These are phyloP conservation scores for Backusella tarrabulga DNA, from an alignment of 192 early-diverging fungal species.

Conservation along the genomic window DNA sequence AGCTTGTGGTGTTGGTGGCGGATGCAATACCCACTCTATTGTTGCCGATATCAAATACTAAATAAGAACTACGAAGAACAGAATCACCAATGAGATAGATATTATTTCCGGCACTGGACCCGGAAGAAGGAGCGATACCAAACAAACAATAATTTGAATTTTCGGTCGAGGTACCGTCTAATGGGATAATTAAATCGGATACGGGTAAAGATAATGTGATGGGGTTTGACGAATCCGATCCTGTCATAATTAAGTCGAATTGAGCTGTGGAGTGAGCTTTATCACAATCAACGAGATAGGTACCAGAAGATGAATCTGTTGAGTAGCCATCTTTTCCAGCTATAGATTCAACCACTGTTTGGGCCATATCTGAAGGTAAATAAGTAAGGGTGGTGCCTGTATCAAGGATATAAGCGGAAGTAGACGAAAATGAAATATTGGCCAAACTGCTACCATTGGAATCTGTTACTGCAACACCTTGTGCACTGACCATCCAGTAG, in stretches of 20 bases:
- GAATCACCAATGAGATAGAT: constrained; percentile 26
- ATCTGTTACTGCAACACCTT: constrained; percentile 12
- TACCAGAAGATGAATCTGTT: background rate
- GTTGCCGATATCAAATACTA: constrained; percentile 23
- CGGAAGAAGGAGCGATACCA: constrained; percentile 17
- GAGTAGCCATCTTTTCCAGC: constrained; percentile 5
- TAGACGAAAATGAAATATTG: background rate
- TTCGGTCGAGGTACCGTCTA: background rate
- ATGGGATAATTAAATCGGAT: background rate
- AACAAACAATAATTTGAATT: constrained; percentile 2
- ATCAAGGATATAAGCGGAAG: constrained; percentile 4
- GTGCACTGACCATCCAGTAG: constrained; percentile 24
- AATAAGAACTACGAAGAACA: constrained; percentile 19
- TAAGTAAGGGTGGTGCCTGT: constrained; percentile 13
- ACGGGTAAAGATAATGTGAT: background rate
- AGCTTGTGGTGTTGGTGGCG: background rate
- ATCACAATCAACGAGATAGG: constrained; percentile 16
- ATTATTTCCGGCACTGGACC: background rate
- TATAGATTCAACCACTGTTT: background rate
- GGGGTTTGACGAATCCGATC: background rate
- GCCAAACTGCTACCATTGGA: background rate
- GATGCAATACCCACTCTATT: constrained; percentile 19
- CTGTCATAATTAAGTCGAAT: constrained; percentile 3
- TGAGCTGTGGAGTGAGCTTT: constrained; percentile 9
- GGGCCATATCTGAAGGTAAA: background rate